phyloP scores from a whole-genome alignment of 148 eudicot genomes.

The Persicaria maculosa region DNA sequence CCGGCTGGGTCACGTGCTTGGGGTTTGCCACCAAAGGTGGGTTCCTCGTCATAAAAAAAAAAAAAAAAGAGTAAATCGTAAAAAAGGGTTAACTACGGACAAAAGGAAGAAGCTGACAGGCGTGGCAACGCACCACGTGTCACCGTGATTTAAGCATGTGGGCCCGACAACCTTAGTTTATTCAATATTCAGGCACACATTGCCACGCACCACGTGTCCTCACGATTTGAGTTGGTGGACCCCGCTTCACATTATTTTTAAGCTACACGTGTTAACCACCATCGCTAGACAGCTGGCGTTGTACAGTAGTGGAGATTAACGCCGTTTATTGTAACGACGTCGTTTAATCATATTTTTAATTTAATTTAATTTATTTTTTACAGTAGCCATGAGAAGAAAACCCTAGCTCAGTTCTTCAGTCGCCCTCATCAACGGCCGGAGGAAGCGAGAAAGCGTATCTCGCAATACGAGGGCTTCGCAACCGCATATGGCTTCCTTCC shows the following conservation, averaged over 20 bases:
- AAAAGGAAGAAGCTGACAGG: neutral
- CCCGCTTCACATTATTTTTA: neutral
- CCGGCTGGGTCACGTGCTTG: too few species aligned
- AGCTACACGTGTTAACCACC: neutral
- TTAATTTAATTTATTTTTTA: too few species aligned
- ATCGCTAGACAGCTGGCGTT: neutral
- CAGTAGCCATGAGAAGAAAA: neutral
- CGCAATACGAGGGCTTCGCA: neutral
- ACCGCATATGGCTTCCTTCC: conserved; percentile 43
- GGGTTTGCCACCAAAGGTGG: too few species aligned
- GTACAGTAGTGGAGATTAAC: neutral
- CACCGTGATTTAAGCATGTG: neutral
- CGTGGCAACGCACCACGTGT: neutral
- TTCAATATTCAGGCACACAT: neutral
- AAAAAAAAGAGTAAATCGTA: neutral
- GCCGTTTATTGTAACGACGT: neutral
- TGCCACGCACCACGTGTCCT: neutral
- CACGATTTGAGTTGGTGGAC: neutral
- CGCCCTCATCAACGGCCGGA: neutral
- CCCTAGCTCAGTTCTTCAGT: neutral
- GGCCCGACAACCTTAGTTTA: neutral
- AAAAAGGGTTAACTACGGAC: neutral
- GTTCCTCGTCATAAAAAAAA: too few species aligned
- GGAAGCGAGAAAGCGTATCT: neutral
- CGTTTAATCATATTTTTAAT: too few species aligned